A percentile compares a stretch with the other conserved stretches of the same genome.
phyloP scores from a whole-genome alignment of 495 filamentous ascomycete genomes.

The Cercophora samala region DNA sequence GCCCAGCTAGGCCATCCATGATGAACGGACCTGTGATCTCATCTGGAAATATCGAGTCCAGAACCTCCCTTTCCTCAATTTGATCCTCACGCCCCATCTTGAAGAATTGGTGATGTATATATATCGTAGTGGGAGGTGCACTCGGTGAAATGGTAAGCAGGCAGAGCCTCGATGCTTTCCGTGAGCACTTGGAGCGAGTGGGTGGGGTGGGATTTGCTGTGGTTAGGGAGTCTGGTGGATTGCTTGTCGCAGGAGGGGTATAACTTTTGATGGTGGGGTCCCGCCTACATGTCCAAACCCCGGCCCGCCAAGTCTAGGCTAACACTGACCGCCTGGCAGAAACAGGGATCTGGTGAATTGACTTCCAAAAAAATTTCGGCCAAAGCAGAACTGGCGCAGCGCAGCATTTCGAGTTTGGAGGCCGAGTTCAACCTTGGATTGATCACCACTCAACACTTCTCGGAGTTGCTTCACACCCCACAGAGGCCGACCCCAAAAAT shows the following conservation, averaged over 20 bases:
- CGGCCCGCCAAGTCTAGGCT: conserved; percentile 13
- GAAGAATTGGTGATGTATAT: not conserved
- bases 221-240: not conserved
- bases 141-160: not conserved
- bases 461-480: not conserved
- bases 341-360: conserved; percentile 21
- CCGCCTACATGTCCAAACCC: not conserved
- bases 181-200: not conserved
- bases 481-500: conserved; percentile 8
- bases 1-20: not conserved
- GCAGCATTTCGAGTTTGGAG: not conserved
- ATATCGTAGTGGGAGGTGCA: not conserved
- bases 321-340: conserved; percentile 44
- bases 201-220: not conserved
- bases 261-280: not conserved
- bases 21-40: conserved; percentile 76
- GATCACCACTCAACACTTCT: not conserved
- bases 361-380: conserved; percentile 25
- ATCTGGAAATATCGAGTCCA: conserved; percentile 96
- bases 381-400: not conserved
- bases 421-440: not conserved
- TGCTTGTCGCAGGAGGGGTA: conserved; percentile 5
- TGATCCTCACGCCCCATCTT: conserved; percentile 94
- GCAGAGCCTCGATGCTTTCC: not conserved
- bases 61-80: conserved; percentile 90